Percentiles rank a stretch among this genome's conserved stretches.
Evolutionary conservation across 208 protist species (phyloP).

Genomic region (Crithidia sp.): DNA sequence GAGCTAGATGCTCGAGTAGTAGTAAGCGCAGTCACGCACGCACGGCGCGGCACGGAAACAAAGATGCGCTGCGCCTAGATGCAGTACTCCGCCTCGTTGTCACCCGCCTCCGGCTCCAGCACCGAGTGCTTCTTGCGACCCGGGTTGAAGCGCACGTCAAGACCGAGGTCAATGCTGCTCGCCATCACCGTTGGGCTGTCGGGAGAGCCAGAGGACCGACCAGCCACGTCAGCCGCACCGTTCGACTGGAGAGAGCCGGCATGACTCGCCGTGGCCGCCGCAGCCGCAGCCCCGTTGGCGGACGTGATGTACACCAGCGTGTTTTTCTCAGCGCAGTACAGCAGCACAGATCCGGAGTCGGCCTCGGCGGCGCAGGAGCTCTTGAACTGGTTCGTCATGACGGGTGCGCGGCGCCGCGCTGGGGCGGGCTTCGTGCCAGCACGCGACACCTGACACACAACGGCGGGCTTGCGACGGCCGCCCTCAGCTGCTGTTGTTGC

Average conservation of each 20-base stretch:
- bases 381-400: slow-evolving; percentile 62
- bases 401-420: slow-evolving; percentile 27
- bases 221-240: neutral
- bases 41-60: neutral
- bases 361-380: slow-evolving; percentile 54
- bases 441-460: slow-evolving; percentile 23
- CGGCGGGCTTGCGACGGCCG: slow-evolving; percentile 6
- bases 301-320: slow-evolving; percentile 51
- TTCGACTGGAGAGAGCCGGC: neutral
- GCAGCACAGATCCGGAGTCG: slow-evolving; percentile 40
- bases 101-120: slow-evolving; percentile 24
- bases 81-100: slow-evolving; percentile 60
- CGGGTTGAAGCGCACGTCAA: slow-evolving; percentile 26
- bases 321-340: slow-evolving; percentile 61
- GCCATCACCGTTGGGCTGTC: slow-evolving; percentile 5
- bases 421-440: slow-evolving; percentile 3
- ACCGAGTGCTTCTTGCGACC: slow-evolving; percentile 42
- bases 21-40: no score
- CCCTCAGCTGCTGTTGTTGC: neutral
- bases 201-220: neutral
- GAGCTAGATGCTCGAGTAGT: no score
- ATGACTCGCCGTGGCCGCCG: neutral
- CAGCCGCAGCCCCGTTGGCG: slow-evolving; percentile 2
- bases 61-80: slow-evolving; percentile 23
- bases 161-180: slow-evolving; percentile 15